phyloP scores from a whole-genome alignment of 495 filamentous ascomycete species.

The Articulospora tetracladia region DNA sequence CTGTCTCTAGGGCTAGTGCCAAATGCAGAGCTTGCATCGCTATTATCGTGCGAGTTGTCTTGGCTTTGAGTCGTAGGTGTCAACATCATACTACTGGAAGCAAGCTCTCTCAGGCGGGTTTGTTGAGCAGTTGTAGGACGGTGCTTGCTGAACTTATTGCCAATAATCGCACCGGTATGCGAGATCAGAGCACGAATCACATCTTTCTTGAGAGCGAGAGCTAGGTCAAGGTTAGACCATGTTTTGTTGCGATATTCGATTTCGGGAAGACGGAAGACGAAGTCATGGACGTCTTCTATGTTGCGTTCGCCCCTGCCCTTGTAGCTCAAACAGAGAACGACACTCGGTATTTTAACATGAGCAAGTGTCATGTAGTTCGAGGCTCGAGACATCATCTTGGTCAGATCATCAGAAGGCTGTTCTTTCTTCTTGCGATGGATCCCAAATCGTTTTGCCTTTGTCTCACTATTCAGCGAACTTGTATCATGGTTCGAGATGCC shows the following conservation, averaged over 20 bases:
- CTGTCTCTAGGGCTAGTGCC: slow-evolving; percentile 18
- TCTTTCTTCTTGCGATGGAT: slow-evolving; percentile 49
- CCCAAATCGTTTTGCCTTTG: slow-evolving; percentile 47
- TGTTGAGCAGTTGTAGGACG: slow-evolving; percentile 74
- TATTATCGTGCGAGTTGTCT: slow-evolving; percentile 24
- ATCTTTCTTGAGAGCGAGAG: slow-evolving; percentile 85
- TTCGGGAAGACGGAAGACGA: slow-evolving; percentile 92
- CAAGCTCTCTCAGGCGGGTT: slow-evolving; percentile 75
- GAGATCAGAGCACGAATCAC: slow-evolving; percentile 92
- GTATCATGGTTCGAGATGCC: slow-evolving; percentile 40
- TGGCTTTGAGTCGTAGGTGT: slow-evolving; percentile 22
- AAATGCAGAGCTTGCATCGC: slow-evolving; percentile 22
- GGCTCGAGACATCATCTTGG: slow-evolving; percentile 94
- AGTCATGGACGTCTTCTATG: slow-evolving; percentile 91
- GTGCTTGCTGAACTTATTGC: slow-evolving; percentile 88
- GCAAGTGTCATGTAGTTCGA: slow-evolving; percentile 97
- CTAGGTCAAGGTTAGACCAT: slow-evolving; percentile 96
- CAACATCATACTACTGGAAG: slow-evolving; percentile 53
- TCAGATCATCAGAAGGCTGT: slow-evolving; percentile 77
- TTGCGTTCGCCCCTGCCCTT: slow-evolving; percentile 95
- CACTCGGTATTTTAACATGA: slow-evolving; percentile 90
- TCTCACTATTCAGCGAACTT: slow-evolving; percentile 38
- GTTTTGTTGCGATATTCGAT: slow-evolving; percentile 98
- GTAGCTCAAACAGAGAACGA: slow-evolving; percentile 93
- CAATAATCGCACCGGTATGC: slow-evolving; percentile 92